Evolutionary conservation across 2,329 filamentous ascomycete genomes (phyloP), one percentile per base, ranked within the genome.

Genomic region (Curvularia sp.): DNA sequence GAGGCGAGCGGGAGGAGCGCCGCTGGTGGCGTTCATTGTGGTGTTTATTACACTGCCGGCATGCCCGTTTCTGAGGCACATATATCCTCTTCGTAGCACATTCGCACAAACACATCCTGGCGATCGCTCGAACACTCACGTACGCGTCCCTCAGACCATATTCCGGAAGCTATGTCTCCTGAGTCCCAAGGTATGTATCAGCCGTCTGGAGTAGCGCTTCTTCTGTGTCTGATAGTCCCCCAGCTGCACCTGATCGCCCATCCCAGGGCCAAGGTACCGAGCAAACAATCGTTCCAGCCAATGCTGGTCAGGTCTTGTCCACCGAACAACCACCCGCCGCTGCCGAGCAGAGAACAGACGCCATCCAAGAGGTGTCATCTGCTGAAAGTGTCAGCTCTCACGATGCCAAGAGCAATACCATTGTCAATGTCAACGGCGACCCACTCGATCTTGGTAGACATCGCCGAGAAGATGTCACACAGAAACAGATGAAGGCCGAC

Each of bases 401-500:
- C 7, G 57, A 63, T 7, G 64, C 67, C 62, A 70, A 74, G 58
- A 64, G 67, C 49, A 56, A 67, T 57, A 57, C 57, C 20, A 55
- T 59, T 30, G 55, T 69, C 55, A 58, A 61, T 42, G 55, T 64
- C 28, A 43, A 64, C 35, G 64, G 56, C 7, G 77, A 80, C 58
- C 78, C 78, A n/a, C 72, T 77, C 35, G 69, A 73, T 47, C 74
- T 79, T 38, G 65, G 68, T 10, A 73, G 71, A 58, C 73, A 75
- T 55, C 70, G 68, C 31, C 72, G 75, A 55, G 62, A 67, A 35
- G 69, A 75, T 60, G 64, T 78, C 38, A 79, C 78, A 35, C 76
- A 77, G 56, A 76, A 75, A 49, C 81, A 83, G 71, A 81, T 84
- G 76, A 80, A 80, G 62, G 74, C 75, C 12, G 52, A 55, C 33